Percentiles rank a stretch among this genome's conserved stretches.
phyloP scores from a whole-genome alignment of 2,329 filamentous ascomycete genomes.

The Paraphaeosphaeria sporulosa region DNA sequence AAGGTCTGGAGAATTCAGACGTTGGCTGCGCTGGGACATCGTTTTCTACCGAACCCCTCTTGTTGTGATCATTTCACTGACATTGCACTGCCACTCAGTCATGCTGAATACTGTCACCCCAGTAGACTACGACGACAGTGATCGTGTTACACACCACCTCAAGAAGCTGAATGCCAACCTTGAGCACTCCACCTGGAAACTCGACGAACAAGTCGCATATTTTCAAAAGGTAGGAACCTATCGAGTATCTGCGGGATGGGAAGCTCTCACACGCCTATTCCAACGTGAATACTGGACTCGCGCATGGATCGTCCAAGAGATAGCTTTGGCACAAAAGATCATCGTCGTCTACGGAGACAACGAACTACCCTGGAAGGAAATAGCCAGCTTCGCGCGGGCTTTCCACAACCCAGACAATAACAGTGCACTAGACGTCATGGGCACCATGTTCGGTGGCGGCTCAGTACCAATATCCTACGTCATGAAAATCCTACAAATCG shows the following conservation, averaged over 20 bases:
- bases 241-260: not conserved
- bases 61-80: too few relatives aligned
- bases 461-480: not conserved
- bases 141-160: not conserved
- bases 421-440: not conserved
- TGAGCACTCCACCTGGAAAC: not conserved
- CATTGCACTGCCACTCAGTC: not conserved
- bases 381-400: not conserved
- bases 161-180: not conserved
- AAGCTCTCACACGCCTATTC: not conserved
- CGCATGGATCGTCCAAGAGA: conserved; percentile 5
- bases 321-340: conserved; percentile 1
- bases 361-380: not conserved
- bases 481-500: not conserved
- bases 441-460: not conserved
- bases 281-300: conserved; percentile 2
- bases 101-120: not conserved
- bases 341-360: conserved; percentile 4
- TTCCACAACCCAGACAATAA: not conserved
- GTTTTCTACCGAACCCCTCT: too few relatives aligned
- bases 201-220: not conserved
- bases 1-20: too few relatives aligned
- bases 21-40: too few relatives aligned
- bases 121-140: conserved; percentile 1
- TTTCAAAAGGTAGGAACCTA: not conserved